These are phyloP conservation scores for Macrophomina tecta DNA, from an alignment of 2,329 filamentous ascomycete species.

Conservation along the genomic window DNA sequence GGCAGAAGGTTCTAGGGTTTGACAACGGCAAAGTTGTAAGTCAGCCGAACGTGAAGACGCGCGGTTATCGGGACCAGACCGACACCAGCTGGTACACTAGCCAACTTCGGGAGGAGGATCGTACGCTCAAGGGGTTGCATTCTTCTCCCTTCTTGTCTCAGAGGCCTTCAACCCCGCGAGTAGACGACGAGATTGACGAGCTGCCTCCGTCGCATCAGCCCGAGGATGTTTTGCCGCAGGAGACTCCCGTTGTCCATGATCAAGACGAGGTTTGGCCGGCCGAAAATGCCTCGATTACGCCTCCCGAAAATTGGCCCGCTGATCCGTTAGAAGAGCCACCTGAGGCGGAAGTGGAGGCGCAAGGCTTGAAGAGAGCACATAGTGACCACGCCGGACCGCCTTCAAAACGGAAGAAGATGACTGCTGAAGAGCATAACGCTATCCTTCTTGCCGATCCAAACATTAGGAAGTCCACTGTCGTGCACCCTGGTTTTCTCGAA, in stretches of 20 bases:
- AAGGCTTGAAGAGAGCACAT: constrained; percentile 5
- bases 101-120: constrained; percentile 62
- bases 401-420: constrained; percentile 59
- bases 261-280: constrained; percentile 28
- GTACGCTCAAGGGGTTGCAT: constrained; percentile 33
- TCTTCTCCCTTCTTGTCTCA: constrained; percentile 37
- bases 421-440: constrained; percentile 92
- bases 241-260: neutral
- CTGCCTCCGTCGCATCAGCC: constrained; percentile 42
- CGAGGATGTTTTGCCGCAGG: constrained; percentile 29
- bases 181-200: constrained; percentile 38
- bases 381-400: constrained; percentile 24
- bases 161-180: constrained; percentile 37
- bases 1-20: constrained; percentile 77
- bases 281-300: constrained; percentile 33
- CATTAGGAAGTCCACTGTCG: constrained; percentile 85
- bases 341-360: neutral
- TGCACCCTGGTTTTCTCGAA: constrained; percentile 90
- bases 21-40: constrained; percentile 68
- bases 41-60: constrained; percentile 64
- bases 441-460: constrained; percentile 81
- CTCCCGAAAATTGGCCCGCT: constrained; percentile 40
- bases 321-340: neutral
- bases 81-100: constrained; percentile 81
- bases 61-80: constrained; percentile 80